A percentile compares a stretch with the other conserved stretches of the same genome.
Evolutionary conservation across 2,329 filamentous ascomycete species (phyloP).

Genomic region (Botrytis hyacinthi): DNA sequence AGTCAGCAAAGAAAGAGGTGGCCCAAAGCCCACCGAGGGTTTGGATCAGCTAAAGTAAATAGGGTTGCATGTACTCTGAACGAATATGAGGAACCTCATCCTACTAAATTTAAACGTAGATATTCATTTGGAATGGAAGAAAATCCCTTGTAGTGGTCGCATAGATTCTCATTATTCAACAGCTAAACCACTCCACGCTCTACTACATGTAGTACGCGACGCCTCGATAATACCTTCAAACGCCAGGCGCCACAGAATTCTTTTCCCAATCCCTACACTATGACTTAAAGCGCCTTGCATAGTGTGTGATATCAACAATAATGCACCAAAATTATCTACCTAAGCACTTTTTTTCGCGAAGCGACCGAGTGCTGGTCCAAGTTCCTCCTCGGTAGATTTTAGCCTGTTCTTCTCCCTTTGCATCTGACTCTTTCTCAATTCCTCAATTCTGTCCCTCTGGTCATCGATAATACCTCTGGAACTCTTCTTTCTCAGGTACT

Average conservation of each 20-base stretch:
- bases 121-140: not conserved
- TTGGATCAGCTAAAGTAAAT: constrained; percentile 46
- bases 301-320: constrained; percentile 1
- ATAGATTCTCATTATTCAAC: constrained; percentile 4
- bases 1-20: constrained; percentile 52
- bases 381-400: constrained; percentile 65
- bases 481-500: constrained; percentile 87
- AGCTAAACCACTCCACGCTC: not conserved
- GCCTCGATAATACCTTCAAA: constrained; percentile 10
- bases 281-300: constrained; percentile 13
- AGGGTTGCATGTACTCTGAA: not conserved
- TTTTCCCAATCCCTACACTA: constrained; percentile 6
- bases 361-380: constrained; percentile 81
- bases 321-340: not conserved
- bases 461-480: constrained; percentile 95
- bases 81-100: not conserved
- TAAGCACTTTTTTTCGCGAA: constrained; percentile 68
- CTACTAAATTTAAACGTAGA: not conserved
- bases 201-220: not conserved
- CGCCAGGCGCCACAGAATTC: constrained; percentile 10
- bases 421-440: constrained; percentile 68
- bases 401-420: constrained; percentile 66
- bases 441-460: constrained; percentile 82
- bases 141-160: not conserved
- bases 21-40: constrained; percentile 56